A percentile compares a stretch with the other conserved stretches of the same genome.
Conservation (phyloP, 2,329 filamentous ascomycete genomes). For the Nannizzia gypsea region DNA sequence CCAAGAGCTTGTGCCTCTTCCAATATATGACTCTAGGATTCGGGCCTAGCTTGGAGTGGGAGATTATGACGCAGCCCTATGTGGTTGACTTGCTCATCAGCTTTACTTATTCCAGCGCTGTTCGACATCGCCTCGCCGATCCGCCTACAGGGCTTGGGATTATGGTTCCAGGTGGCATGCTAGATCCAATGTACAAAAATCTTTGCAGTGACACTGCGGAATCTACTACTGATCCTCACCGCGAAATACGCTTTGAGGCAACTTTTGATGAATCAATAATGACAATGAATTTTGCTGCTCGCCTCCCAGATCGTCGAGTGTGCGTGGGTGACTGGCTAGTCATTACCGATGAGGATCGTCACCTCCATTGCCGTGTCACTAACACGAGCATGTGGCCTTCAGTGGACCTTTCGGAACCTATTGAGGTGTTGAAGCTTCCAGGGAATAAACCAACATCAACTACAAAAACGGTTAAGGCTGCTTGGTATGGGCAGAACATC, state of each 20-base stretch:
- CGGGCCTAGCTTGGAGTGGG: constrained; percentile 73
- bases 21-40: constrained; percentile 83
- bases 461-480: constrained; percentile 15
- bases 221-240: neutral
- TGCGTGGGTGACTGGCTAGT: constrained; percentile 44
- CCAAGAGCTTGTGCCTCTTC: constrained; percentile 62
- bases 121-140: constrained; percentile 32
- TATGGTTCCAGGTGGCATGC: constrained; percentile 10
- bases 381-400: constrained; percentile 36
- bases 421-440: constrained; percentile 9
- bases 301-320: constrained; percentile 24
- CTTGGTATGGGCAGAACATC: constrained; percentile 30
- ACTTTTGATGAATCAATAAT: constrained; percentile 29
- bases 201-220: neutral
- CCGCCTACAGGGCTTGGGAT: constrained; percentile 48
- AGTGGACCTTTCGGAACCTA: constrained; percentile 27
- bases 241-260: constrained; percentile 6
- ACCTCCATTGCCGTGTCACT: constrained; percentile 40
- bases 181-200: neutral
- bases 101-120: constrained; percentile 59
- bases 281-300: constrained; percentile 15
- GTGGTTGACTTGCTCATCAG: constrained; percentile 77
- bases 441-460: neutral
- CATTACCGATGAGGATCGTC: constrained; percentile 19
- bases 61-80: constrained; percentile 64